A percentile compares a stretch with the other conserved stretches of the same genome.
Evolutionary conservation across 139 green algal genomes (phyloP).

Genomic region (Tetradesmus lagerheimii): DNA sequence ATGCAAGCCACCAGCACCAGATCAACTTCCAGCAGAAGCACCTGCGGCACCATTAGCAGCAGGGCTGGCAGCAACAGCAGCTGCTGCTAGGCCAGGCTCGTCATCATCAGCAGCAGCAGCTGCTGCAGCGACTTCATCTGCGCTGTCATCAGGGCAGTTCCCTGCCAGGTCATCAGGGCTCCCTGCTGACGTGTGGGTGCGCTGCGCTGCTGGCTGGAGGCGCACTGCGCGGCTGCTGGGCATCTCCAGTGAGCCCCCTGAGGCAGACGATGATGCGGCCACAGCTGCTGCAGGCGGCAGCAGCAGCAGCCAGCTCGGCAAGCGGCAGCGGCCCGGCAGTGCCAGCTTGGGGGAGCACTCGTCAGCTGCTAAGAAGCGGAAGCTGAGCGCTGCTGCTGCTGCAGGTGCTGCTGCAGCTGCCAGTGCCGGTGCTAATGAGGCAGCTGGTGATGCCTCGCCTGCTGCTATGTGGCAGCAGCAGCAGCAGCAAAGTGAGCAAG

Average conservation of each 20-base stretch:
- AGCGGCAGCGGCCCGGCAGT: not conserved
- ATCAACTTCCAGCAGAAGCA: not conserved
- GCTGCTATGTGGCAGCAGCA: not conserved
- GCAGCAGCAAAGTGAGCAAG: constrained; percentile 4
- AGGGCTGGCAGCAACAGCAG: constrained; percentile 9
- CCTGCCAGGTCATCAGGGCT: not conserved
- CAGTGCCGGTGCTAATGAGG: not conserved
- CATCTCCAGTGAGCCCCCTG: not conserved
- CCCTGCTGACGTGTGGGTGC: not conserved
- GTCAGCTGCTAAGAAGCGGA: not conserved
- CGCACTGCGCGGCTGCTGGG: not conserved
- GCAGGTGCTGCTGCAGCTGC: not conserved
- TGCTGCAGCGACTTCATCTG: not conserved
- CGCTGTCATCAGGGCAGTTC: not conserved
- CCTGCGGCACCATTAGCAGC: no score
- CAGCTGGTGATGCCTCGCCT: not conserved
- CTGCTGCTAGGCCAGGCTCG: not conserved
- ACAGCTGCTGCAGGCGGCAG: constrained; percentile 8
- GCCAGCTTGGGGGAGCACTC: not conserved
- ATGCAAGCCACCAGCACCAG: not conserved
- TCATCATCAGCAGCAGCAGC: not conserved
- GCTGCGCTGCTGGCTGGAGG: constrained; percentile 16
- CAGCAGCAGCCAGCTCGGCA: constrained; percentile 18
- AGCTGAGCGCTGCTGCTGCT: constrained; percentile 11
- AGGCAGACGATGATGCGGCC: not conserved